Evolutionary conservation across 352 stramenopile species (phyloP).

Genomic region (Phytophthora constricta): DNA sequence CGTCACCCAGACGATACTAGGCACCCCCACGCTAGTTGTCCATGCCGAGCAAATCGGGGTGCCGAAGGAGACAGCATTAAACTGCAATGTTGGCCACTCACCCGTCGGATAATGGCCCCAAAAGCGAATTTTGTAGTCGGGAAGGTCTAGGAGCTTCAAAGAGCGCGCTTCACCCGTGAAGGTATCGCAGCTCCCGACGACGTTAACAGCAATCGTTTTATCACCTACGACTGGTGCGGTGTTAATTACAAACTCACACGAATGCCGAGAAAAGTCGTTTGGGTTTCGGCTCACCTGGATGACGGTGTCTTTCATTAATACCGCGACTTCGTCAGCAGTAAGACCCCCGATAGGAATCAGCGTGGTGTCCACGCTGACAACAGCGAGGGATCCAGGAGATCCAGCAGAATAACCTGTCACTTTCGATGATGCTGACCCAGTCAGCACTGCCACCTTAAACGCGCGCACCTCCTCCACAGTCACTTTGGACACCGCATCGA

Average conservation of each 20-base stretch:
- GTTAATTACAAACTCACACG: conserved; percentile 61
- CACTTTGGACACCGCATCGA: conserved; percentile 54
- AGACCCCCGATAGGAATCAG: conserved; percentile 28
- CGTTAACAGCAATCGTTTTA: conserved; percentile 43
- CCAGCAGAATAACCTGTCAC: conserved; percentile 44
- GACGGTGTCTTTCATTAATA: conserved; percentile 42
- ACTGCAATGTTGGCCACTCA: conserved; percentile 72
- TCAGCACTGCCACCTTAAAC: conserved; percentile 71
- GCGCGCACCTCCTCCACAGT: conserved; percentile 53
- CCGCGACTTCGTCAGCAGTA: conserved; percentile 35
- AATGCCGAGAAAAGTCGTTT: conserved; percentile 69
- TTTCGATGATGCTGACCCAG: conserved; percentile 45
- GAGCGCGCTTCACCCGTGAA: conserved; percentile 56
- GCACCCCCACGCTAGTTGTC: background rate
- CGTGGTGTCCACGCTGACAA: conserved; percentile 34
- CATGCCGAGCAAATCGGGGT: conserved; percentile 39
- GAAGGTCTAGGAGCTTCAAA: conserved; percentile 70
- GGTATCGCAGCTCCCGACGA: conserved; percentile 33
- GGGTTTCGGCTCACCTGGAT: conserved; percentile 80
- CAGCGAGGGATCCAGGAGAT: conserved; percentile 30
- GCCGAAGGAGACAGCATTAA: conserved; percentile 53
- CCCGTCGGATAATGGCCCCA: conserved; percentile 73
- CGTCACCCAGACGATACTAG: conserved; percentile 6
- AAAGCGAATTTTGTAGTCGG: conserved; percentile 78
- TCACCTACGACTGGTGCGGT: conserved; percentile 11